A percentile compares a stretch with the other conserved stretches of the same genome.
Evolutionary conservation across 805 yeast genomes (phyloP).

Genomic region (Soucietia sequanensis): DNA sequence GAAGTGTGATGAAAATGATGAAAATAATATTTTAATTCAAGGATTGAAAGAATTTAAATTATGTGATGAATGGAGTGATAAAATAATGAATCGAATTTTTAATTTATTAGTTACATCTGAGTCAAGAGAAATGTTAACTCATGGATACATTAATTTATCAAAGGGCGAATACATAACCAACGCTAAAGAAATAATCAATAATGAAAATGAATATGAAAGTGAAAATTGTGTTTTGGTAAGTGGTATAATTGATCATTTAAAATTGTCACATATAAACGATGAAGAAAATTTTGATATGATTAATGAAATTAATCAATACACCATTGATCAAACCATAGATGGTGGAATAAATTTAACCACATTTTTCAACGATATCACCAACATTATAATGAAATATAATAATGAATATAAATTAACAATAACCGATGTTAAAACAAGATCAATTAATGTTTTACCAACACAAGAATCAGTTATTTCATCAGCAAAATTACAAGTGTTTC

Average conservation of each 20-base stretch:
- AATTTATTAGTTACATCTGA: slow-evolving; percentile 46
- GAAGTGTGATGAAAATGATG: slow-evolving; percentile 1
- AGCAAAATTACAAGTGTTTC: slow-evolving; percentile 59
- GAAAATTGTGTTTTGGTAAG: slow-evolving; percentile 58
- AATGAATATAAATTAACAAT: slow-evolving; percentile 12
- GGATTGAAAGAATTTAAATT: slow-evolving; percentile 14
- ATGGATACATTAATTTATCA: slow-evolving; percentile 44
- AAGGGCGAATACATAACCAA: slow-evolving; percentile 12
- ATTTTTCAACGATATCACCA: slow-evolving; percentile 15
- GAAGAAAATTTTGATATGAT: slow-evolving; percentile 17
- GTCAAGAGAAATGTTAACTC: slow-evolving; percentile 63
- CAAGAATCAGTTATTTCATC: slow-evolving; percentile 49
- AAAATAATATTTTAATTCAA: slow-evolving; percentile 2
- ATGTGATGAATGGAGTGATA: slow-evolving; percentile 40
- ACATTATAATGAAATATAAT: slow-evolving; percentile 13
- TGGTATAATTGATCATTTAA: slow-evolving; percentile 61
- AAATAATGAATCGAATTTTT: slow-evolving; percentile 37
- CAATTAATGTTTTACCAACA: slow-evolving; percentile 40
- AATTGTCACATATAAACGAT: slow-evolving; percentile 11
- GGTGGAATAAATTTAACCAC: slow-evolving; percentile 21
- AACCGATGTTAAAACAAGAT: slow-evolving; percentile 64
- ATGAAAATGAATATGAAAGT: too few relatives aligned
- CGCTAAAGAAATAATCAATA: slow-evolving; percentile 2
- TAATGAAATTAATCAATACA: slow-evolving; percentile 19
- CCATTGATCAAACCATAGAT: neutral